These are phyloP conservation scores for Colletotrichum sp. DNA, from an alignment of 2,329 filamentous ascomycete species.

Conservation along the genomic window DNA sequence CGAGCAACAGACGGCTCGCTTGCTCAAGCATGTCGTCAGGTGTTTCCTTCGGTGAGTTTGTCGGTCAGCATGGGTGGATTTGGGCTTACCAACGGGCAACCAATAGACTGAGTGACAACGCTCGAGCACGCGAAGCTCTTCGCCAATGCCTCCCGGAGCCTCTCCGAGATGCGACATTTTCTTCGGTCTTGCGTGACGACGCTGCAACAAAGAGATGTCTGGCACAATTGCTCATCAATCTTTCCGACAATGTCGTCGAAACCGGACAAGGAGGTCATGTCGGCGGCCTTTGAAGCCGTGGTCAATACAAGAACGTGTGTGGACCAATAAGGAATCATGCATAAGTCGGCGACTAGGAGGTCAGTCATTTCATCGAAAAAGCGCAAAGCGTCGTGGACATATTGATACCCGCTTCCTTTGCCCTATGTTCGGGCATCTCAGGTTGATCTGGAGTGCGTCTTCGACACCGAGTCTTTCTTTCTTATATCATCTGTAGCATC, in stretches of 20 bases:
- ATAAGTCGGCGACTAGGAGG: slow-evolving; percentile 18
- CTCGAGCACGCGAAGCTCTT: slow-evolving; percentile 90
- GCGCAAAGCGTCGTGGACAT: slow-evolving; percentile 14
- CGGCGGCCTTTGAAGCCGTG: slow-evolving; percentile 25
- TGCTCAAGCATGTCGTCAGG: slow-evolving; percentile 96
- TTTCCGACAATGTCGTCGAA: slow-evolving; percentile 83
- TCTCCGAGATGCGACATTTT: slow-evolving; percentile 98
- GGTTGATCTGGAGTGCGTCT: slow-evolving; percentile 14
- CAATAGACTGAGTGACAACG: slow-evolving; percentile 88
- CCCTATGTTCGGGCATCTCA: background rate
- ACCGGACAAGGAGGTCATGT: slow-evolving; percentile 27
- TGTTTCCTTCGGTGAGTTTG: slow-evolving; percentile 88
- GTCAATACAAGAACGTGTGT: background rate
- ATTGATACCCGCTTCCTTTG: slow-evolving; percentile 18
- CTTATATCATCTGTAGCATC: slow-evolving; percentile 13
- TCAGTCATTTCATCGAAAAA: slow-evolving; percentile 18
- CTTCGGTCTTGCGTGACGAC: slow-evolving; percentile 93
- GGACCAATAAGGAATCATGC: slow-evolving; percentile 15
- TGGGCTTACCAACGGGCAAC: background rate
- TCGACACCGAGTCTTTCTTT: slow-evolving; percentile 10
- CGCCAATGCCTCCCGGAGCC: slow-evolving; percentile 96
- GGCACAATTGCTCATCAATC: slow-evolving; percentile 94
- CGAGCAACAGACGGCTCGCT: slow-evolving; percentile 93
- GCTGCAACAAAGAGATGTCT: slow-evolving; percentile 97
- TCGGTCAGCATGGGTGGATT: background rate